phyloP scores from a whole-genome alignment of 2,329 filamentous ascomycete genomes.

The Phyllosticta capitalensis region DNA sequence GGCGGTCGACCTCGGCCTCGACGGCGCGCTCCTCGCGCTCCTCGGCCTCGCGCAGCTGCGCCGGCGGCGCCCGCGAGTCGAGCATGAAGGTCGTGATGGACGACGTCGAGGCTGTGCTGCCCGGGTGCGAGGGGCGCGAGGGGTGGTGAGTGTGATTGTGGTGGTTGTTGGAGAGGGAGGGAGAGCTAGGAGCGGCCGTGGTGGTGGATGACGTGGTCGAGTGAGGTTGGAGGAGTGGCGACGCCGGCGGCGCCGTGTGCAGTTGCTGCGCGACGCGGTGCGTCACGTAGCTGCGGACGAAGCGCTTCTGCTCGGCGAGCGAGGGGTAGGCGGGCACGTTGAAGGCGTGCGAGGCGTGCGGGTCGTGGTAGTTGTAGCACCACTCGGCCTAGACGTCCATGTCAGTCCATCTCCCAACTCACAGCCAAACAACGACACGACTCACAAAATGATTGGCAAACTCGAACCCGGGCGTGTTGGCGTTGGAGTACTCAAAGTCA shows the following conservation, averaged over 20 bases:
- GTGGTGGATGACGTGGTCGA: slow-evolving; percentile 46
- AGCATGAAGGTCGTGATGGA: slow-evolving; percentile 62
- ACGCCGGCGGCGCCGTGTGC: slow-evolving; percentile 20
- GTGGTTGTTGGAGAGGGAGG: slow-evolving; percentile 17
- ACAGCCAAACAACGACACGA: slow-evolving; percentile 1
- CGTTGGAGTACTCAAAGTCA: slow-evolving; percentile 93
- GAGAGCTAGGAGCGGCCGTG: slow-evolving; percentile 22
- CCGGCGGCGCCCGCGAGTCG: slow-evolving; percentile 43
- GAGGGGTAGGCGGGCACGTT: slow-evolving; percentile 64
- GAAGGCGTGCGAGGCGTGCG: slow-evolving; percentile 55
- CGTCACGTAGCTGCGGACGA: slow-evolving; percentile 76
- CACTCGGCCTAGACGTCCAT: slow-evolving; percentile 63
- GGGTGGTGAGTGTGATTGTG: slow-evolving; percentile 20
- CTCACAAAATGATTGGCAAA: slow-evolving; percentile 93
- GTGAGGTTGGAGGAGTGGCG: slow-evolving; percentile 46
- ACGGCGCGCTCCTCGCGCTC: slow-evolving; percentile 51
- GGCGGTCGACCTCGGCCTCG: slow-evolving; percentile 57
- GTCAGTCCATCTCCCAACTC: not conserved
- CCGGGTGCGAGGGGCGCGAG: slow-evolving; percentile 11
- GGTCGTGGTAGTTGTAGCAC: slow-evolving; percentile 94
- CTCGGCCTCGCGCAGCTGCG: slow-evolving; percentile 27
- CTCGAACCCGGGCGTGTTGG: slow-evolving; percentile 76
- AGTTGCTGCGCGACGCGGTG: slow-evolving; percentile 42
- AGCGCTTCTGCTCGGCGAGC: slow-evolving; percentile 70
- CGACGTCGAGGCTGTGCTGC: slow-evolving; percentile 21